Base-by-base conservation (phyloP, 2,329 filamentous ascomycete genomes). In the Claviceps purpurea region DNA sequence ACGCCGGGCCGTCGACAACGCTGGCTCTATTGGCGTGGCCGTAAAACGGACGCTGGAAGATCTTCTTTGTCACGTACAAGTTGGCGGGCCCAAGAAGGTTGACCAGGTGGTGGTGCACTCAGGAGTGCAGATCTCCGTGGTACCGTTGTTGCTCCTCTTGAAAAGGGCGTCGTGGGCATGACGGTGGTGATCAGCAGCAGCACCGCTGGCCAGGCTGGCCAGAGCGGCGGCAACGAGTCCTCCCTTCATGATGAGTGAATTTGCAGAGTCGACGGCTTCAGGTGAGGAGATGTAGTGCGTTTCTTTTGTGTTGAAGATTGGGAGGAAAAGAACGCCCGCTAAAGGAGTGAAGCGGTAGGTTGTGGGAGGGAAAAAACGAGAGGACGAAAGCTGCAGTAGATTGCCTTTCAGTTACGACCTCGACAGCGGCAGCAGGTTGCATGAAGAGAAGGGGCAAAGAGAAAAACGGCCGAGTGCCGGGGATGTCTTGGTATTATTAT, bases 261-360 rank as follows among this genome's bases (percentile, higher is more conserved):
- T 18, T 11, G 16, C 57, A 60, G 60, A 58, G 66, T 61, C 60
- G 10, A 30, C 22, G 11, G 39, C 30, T 16, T 39, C 11, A 20
- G 18, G 30, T 47, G 16, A 14, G n/a, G 46, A 22, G 41, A 43
- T 43, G 14, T 7, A 13, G 13, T 22, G 22, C 24, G 20, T 11
- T 44, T 13, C 14, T 45, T 26, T n/a, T 18, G 16, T 37, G 50
- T 52, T 38, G 38, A 1, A 50, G 18, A 54, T 13, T 38, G n/a
- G 40, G 49, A 47, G 55, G 52, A 64, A 85, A 85, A 71, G 82
- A 87, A 74, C 82, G 84, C 79, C 86, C 85, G 86, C 86, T 89
- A 73, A 90, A 89, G 69, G 87, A 88, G 82, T 88, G 85, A 87
- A 87, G 84, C 84, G 83, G 83, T 84, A 60, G 64, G 70, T 74